Evolutionary conservation across 1,284 basidiomycete species (phyloP).

Genomic region (Cerioporus squamosus): DNA sequence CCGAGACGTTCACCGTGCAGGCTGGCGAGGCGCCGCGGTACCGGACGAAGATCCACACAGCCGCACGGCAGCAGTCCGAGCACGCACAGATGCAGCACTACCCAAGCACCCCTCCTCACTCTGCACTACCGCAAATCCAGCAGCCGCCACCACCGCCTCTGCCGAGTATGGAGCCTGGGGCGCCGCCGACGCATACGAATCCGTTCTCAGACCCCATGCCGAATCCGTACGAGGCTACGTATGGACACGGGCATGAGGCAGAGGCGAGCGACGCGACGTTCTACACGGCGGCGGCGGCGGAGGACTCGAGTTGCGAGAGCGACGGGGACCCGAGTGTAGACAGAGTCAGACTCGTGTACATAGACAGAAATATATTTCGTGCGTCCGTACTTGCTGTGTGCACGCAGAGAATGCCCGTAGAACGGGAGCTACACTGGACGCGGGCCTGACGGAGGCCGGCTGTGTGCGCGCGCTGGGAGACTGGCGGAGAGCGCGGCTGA

Average conservation of each 20-base stretch:
- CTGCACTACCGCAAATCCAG: no score
- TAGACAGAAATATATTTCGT: no score
- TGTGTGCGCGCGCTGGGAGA: no score
- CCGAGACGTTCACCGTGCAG: conserved; percentile 7
- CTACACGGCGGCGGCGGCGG: conserved; percentile 21
- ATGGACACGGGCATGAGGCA: conserved; percentile 5
- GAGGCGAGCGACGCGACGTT: conserved; percentile 27
- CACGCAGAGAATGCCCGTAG: no score
- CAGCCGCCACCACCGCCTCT: conserved; percentile 7
- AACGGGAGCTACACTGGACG: no score
- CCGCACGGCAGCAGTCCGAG: neutral
- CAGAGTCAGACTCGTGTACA: no score
- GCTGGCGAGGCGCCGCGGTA: neutral
- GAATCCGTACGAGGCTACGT: conserved; percentile 19
- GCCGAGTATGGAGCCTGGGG: neutral
- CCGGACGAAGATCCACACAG: conserved; percentile 7
- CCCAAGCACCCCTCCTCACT: neutral
- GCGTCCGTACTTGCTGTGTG: no score
- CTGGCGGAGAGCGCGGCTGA: no score
- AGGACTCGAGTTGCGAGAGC: conserved; percentile 11
- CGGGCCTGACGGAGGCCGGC: no score
- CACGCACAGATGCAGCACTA: neutral
- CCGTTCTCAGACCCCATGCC: conserved; percentile 25
- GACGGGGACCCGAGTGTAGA: no score
- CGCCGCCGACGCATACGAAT: neutral